A percentile compares a stretch with the other conserved stretches of the same genome.
Evolutionary conservation across 108 stramenopile species (phyloP).

Genomic region (Parietichytrium sp.): DNA sequence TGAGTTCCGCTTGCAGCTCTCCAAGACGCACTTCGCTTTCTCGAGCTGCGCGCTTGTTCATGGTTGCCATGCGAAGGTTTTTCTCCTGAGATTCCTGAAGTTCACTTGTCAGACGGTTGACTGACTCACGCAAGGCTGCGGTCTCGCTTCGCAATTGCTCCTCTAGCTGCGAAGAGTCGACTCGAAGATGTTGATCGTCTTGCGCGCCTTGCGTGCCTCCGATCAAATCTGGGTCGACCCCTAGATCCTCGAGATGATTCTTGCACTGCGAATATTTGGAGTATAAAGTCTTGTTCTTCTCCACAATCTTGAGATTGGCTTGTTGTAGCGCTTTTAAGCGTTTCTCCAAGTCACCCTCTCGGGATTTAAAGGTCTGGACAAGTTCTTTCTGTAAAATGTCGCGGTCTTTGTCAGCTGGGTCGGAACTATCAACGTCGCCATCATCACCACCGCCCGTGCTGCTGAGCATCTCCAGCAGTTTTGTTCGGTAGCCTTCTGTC

Average conservation of each 20-base stretch:
- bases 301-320: not conserved
- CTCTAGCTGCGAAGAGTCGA: constrained; percentile 3
- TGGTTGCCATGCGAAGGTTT: not conserved
- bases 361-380: not conserved
- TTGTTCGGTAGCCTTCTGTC: not conserved
- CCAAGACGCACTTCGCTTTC: not conserved
- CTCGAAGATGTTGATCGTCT: not conserved
- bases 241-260: not conserved
- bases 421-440: not conserved
- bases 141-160: not conserved
- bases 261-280: not conserved
- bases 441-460: not conserved
- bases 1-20: constrained; percentile 4
- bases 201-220: not conserved
- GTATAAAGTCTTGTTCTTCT: not conserved
- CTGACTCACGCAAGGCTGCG: not conserved
- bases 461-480: constrained; percentile 18
- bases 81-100: constrained; percentile 23
- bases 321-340: not conserved
- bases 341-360: constrained; percentile 5
- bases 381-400: not conserved
- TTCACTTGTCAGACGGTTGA: not conserved
- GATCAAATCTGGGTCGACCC: not conserved
- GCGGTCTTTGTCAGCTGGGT: not conserved
- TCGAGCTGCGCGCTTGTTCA: not conserved